A percentile compares a stretch with the other conserved stretches of the same genome.
These are phyloP conservation scores for Collariella sp. DNA, from an alignment of 495 filamentous ascomycete genomes.

Conservation along the genomic window DNA sequence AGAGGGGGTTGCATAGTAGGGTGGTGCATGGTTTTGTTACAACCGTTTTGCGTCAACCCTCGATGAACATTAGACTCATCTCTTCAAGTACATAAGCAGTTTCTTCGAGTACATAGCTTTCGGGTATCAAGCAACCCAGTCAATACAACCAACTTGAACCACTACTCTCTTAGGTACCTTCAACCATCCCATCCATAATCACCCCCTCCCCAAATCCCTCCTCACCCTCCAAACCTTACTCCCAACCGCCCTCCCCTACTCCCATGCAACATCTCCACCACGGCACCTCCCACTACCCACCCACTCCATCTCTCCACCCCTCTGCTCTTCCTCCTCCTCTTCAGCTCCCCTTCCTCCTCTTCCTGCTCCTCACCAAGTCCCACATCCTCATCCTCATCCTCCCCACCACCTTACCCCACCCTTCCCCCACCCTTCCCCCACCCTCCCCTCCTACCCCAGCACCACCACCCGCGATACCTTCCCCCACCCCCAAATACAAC, in stretches of 20 bases:
- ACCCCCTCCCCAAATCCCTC: slow-evolving; percentile 41
- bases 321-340: slow-evolving; percentile 10
- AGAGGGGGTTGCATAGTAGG: neutral
- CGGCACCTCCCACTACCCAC: slow-evolving; percentile 29
- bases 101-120: too few species aligned
- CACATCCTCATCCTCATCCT: slow-evolving; percentile 12
- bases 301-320: slow-evolving; percentile 6
- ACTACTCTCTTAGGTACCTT: neutral
- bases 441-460: neutral
- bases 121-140: neutral
- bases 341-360: slow-evolving; percentile 13
- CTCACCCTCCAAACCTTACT: slow-evolving; percentile 48
- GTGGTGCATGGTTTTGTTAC: neutral
- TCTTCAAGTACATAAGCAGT: too few species aligned
- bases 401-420: slow-evolving; percentile 1
- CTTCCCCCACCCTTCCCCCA: too few species aligned
- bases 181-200: neutral
- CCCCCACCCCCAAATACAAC: slow-evolving; percentile 19
- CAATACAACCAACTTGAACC: neutral
- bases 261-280: slow-evolving; percentile 45
- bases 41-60: too few species aligned
- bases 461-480: neutral
- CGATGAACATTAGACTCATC: too few species aligned
- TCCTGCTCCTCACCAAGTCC: slow-evolving; percentile 14
- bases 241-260: slow-evolving; percentile 41